Conservation (phyloP, 1,284 basidiomycete genomes). For the Ustilago trichophora region DNA sequence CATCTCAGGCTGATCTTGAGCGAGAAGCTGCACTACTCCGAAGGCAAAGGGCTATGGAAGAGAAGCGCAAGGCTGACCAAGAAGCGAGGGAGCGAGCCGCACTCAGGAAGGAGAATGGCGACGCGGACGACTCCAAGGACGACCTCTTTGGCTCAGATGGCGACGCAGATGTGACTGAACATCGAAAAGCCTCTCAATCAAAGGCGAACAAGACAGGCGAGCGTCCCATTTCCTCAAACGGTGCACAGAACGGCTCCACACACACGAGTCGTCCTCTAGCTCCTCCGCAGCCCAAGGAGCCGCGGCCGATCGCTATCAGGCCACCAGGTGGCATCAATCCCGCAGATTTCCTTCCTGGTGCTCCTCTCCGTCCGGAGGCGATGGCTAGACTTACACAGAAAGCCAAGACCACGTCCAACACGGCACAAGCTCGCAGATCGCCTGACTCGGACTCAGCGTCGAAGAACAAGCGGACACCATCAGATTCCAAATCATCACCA, state of each 20-base stretch:
- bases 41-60: slow-evolving; percentile 48
- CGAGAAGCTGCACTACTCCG: slow-evolving; percentile 39
- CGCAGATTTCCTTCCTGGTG: slow-evolving; percentile 53
- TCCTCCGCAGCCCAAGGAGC: slow-evolving; percentile 11
- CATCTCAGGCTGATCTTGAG: slow-evolving; percentile 22
- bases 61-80: slow-evolving; percentile 30
- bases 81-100: slow-evolving; percentile 24
- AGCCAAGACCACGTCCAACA: slow-evolving; percentile 2
- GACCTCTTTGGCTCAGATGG: slow-evolving; percentile 42
- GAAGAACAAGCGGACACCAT: slow-evolving; percentile 3
- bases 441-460: slow-evolving; percentile 13
- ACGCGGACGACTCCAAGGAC: slow-evolving; percentile 10
- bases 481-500: slow-evolving; percentile 3
- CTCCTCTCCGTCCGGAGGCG: slow-evolving; percentile 31
- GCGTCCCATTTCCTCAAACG: not conserved
- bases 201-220: slow-evolving; percentile 4
- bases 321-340: slow-evolving; percentile 41
- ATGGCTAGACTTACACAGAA: slow-evolving; percentile 32
- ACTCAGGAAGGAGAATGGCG: slow-evolving; percentile 5
- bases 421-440: slow-evolving; percentile 3
- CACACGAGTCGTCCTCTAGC: not conserved
- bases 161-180: not conserved
- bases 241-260: not conserved
- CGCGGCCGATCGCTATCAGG: slow-evolving; percentile 7
- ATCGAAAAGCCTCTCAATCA: not conserved